A percentile compares a stretch with the other conserved stretches of the same genome.
These are phyloP conservation scores for Phymatotrichopsis omnivora DNA, from an alignment of 2,329 filamentous ascomycete species.

Conservation along the genomic window DNA sequence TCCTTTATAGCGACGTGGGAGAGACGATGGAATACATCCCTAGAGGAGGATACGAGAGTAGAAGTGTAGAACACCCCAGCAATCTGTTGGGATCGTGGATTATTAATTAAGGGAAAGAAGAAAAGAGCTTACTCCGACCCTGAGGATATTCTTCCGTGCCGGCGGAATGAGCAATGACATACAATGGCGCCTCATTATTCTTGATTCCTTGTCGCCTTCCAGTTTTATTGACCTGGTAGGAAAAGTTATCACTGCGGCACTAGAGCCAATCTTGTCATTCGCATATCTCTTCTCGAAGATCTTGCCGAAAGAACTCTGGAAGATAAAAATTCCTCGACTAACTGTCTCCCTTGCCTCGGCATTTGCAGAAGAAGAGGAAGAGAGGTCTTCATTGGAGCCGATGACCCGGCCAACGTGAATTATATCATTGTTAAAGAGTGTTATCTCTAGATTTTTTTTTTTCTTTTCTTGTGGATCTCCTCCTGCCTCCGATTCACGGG, in stretches of 20 bases:
- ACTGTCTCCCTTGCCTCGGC: no score
- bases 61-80: slow-evolving; percentile 7
- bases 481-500: neutral
- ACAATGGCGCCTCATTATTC: slow-evolving; percentile 12
- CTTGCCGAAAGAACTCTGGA: slow-evolving; percentile 4
- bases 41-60: neutral
- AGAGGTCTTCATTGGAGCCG: slow-evolving; percentile 3
- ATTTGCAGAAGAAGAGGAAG: neutral
- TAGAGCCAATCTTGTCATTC: slow-evolving; percentile 19
- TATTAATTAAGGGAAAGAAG: neutral
- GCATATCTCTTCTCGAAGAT: slow-evolving; percentile 22
- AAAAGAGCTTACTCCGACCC: slow-evolving; percentile 12
- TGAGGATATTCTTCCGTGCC: slow-evolving; percentile 21
- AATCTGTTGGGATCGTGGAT: neutral
- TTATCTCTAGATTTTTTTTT: neutral
- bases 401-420: slow-evolving; percentile 18
- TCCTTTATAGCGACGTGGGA: no score
- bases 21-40: no score
- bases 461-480: neutral
- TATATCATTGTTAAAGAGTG: slow-evolving; percentile 14
- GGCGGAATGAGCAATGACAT: slow-evolving; percentile 14
- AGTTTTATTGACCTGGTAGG: slow-evolving; percentile 4
- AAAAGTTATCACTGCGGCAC: slow-evolving; percentile 15
- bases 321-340: slow-evolving; percentile 20
- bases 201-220: no score